These are phyloP conservation scores for Phytophthora melonis DNA, from an alignment of 352 stramenopile species.

Conservation along the genomic window DNA sequence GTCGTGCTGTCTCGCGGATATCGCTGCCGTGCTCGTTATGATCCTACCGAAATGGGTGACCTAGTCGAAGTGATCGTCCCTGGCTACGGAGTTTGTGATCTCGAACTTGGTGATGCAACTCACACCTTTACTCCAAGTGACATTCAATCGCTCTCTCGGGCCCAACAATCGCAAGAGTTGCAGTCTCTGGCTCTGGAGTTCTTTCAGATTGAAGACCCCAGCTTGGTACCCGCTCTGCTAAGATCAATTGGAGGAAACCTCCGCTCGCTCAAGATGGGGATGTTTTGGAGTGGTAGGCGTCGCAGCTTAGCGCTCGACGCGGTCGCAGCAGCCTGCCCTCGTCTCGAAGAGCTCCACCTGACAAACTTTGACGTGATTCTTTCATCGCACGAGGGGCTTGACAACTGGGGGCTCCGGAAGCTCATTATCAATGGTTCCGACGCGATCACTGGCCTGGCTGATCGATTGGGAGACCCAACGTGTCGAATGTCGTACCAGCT, in stretches of 20 bases:
- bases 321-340: constrained; percentile 11
- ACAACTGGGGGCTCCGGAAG: constrained; percentile 22
- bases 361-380: constrained; percentile 3
- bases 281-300: not conserved
- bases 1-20: not conserved
- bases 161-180: not conserved
- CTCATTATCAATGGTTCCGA: constrained; percentile 9
- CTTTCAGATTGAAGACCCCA: constrained; percentile 17
- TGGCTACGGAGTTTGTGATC: constrained; percentile 1
- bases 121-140: not conserved
- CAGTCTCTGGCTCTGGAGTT: constrained; percentile 15
- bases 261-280: constrained; percentile 4
- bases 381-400: not conserved
- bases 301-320: not conserved
- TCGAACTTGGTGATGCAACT: not conserved
- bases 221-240: constrained; percentile 3
- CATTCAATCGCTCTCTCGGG: not conserved
- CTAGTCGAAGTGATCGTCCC: constrained; percentile 7
- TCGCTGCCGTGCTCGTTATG: constrained; percentile 5
- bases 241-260: constrained; percentile 13
- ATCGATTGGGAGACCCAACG: constrained; percentile 10
- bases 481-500: constrained; percentile 15
- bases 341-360: constrained; percentile 15
- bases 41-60: not conserved
- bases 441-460: not conserved